Percentiles rank a stretch among this genome's conserved stretches.
Conservation (phyloP, 192 early-diverging fungal species). For the Backusella psychrophila region DNA sequence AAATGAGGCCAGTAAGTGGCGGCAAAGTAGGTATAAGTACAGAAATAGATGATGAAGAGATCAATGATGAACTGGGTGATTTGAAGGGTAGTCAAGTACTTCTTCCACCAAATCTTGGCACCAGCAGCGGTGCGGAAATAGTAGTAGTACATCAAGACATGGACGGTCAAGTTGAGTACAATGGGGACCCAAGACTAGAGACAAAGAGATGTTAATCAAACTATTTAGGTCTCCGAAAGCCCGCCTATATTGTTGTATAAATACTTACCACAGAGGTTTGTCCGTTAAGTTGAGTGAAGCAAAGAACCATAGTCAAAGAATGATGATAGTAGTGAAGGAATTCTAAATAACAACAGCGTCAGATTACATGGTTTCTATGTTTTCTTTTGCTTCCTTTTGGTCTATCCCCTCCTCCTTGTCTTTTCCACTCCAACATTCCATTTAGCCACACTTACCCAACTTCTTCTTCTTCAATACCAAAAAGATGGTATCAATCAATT, state of each 20-base stretch:
- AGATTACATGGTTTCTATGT: no score
- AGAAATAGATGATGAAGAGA: constrained; percentile 81
- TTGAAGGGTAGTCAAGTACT: constrained; percentile 88
- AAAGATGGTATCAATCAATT: constrained; percentile 88
- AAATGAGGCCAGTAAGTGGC: constrained; percentile 59
- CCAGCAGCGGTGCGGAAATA: constrained; percentile 78
- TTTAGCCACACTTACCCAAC: constrained; percentile 45
- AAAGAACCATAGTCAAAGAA: constrained; percentile 84
- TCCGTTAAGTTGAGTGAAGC: constrained; percentile 78
- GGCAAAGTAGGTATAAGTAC: constrained; percentile 82
- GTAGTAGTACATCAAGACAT: constrained; percentile 92
- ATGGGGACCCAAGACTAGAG: constrained; percentile 73
- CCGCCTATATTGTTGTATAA: not conserved
- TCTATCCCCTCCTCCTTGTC: not conserved
- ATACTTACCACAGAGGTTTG: constrained; percentile 71
- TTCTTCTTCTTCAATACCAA: constrained; percentile 82
- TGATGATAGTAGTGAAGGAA: constrained; percentile 96
- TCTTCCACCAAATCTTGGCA: constrained; percentile 90
- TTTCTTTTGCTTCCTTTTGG: no score
- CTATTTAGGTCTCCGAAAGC: not conserved
- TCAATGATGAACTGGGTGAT: constrained; percentile 91
- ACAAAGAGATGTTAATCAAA: not conserved
- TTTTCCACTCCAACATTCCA: not conserved
- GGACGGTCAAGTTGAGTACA: constrained; percentile 81
- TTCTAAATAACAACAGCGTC: constrained; percentile 41